phyloP scores from a whole-genome alignment of 192 early-diverging fungal species.

The Backusella mclennaniae region DNA sequence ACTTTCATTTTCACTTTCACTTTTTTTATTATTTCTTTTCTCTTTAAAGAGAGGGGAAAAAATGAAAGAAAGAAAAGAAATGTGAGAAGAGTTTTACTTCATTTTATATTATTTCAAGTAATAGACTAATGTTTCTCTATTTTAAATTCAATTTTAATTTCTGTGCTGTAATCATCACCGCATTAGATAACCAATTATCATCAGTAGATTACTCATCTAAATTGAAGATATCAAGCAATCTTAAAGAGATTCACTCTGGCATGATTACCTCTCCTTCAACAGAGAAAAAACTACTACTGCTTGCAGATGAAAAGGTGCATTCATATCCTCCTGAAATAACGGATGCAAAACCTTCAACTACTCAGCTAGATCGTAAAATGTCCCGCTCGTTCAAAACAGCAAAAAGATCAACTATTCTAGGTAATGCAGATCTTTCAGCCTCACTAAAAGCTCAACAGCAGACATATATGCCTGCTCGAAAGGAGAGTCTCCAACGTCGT shows the following conservation, averaged over 20 bases:
- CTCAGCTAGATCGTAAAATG: slow-evolving; percentile 21
- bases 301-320: slow-evolving; percentile 12
- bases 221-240: background rate
- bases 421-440: slow-evolving; percentile 15
- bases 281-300: background rate
- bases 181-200: slow-evolving; percentile 21
- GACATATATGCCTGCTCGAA: slow-evolving; percentile 12
- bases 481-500: slow-evolving; percentile 20
- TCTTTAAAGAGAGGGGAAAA: background rate
- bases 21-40: background rate
- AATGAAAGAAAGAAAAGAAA: background rate
- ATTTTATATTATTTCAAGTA: background rate
- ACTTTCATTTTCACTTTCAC: background rate
- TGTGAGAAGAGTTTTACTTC: background rate
- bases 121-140: background rate
- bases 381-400: slow-evolving; percentile 26
- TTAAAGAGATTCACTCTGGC: background rate
- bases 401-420: slow-evolving; percentile 22
- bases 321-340: slow-evolving; percentile 20
- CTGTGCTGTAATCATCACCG: background rate
- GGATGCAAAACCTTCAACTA: slow-evolving; percentile 9
- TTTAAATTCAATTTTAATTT: background rate
- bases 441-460: background rate
- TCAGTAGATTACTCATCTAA: slow-evolving; percentile 17
- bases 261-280: background rate